These are phyloP conservation scores for Lachnellula cervina DNA, from an alignment of 2,329 filamentous ascomycete species.

Conservation along the genomic window DNA sequence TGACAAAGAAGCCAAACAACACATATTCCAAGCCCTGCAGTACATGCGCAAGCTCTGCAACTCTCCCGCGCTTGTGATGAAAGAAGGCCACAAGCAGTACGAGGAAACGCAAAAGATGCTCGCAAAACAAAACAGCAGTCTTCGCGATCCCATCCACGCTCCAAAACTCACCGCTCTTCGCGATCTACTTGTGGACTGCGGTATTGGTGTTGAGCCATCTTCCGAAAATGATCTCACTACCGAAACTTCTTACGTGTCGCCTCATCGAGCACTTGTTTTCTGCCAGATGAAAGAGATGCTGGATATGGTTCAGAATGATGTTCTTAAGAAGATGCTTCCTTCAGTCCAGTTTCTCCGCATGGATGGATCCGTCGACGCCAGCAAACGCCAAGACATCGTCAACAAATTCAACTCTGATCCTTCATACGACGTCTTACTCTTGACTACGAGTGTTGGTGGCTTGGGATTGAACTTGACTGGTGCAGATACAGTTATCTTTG, in stretches of 20 bases:
- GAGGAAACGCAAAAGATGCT: slow-evolving; percentile 80
- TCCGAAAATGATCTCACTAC: slow-evolving; percentile 50
- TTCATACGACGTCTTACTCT: slow-evolving; percentile 86
- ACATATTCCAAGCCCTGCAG: slow-evolving; percentile 97
- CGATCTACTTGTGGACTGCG: slow-evolving; percentile 95
- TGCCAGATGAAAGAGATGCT: slow-evolving; percentile 99
- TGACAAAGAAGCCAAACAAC: slow-evolving; percentile 91
- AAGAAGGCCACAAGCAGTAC: slow-evolving; percentile 86
- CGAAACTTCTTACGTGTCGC: slow-evolving; percentile 78
- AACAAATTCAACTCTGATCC: slow-evolving; percentile 99
- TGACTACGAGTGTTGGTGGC: slow-evolving; percentile 94
- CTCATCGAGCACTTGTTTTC: slow-evolving; percentile 92
- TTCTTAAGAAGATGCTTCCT: slow-evolving; percentile 85
- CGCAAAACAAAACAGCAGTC: slow-evolving; percentile 69
- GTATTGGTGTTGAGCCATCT: slow-evolving; percentile 69
- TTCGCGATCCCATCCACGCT: slow-evolving; percentile 83
- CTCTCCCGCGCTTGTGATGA: slow-evolving; percentile 92
- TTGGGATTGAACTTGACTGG: slow-evolving; percentile 92
- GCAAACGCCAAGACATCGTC: slow-evolving; percentile 92
- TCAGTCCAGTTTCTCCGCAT: slow-evolving; percentile 90
- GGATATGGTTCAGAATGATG: slow-evolving; percentile 95
- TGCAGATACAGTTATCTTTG: slow-evolving; percentile 97
- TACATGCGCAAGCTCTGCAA: slow-evolving; percentile 99
- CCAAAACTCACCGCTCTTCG: slow-evolving; percentile 87
- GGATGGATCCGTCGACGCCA: slow-evolving; percentile 88